Evolutionary conservation across 768 basidiomycete species (phyloP), one percentile per base, ranked within the genome.

Genomic region (Suillus paluster): DNA sequence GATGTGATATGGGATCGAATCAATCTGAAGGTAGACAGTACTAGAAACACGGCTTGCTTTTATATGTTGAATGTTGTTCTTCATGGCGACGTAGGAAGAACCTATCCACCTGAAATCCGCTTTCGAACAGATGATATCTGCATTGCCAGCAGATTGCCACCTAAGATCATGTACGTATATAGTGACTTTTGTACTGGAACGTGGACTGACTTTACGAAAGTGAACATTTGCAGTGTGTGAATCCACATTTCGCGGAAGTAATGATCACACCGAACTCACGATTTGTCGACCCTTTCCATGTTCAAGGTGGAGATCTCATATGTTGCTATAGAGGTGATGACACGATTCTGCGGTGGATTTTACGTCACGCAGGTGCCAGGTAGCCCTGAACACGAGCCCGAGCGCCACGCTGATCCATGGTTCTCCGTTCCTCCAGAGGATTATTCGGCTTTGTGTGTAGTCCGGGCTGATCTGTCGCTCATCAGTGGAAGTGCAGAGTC

Each of bases 241-340:
- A 84, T 91, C 89, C 23, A 92, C 85, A 0, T 92, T 71, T 88
- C 86, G 59, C 81, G 91, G 58, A 93, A 93, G 70, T 92, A 93
- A 73, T 90, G 88, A n/a, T n/a, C n/a, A n/a, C 69, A 92, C 91
- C 0, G 91, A 92, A 70, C 81, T 93, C 41, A 92, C 91, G 10
- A 91, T 64, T 71, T 93, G 34, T 85, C 86, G 5, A 88, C 90
- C 66, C 79, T 92, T 5, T 90, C 88, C 15, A 87, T 92, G n/a
- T 92, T 93, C 66, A 90, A 92, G 70, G 90, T 92, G 30, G 90
- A 92, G 72, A n/a, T n/a, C n/a, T n/a, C n/a, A 83, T 93, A 66
- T 92, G 90, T 90, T 92, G 91, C 70, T 93, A 84, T 74, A 80
- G 90, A 68, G 90, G 91, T n/a, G 88, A 87, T 49, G 84, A 88